Base-by-base conservation (phyloP, 768 basidiomycete genomes). In the Kwoniella botswanensis region DNA sequence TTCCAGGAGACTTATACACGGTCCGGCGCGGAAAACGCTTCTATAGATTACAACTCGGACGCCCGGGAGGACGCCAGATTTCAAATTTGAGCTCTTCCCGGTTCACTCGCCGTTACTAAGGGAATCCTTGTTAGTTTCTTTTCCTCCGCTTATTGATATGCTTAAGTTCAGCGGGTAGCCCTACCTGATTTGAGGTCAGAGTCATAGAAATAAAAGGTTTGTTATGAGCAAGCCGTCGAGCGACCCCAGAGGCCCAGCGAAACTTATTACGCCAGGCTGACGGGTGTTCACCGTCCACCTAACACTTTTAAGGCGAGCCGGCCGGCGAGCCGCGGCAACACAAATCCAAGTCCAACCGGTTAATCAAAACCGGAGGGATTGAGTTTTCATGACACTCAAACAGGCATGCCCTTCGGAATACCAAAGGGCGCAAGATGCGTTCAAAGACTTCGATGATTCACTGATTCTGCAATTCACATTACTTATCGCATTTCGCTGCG, bases 81-180 rank as follows among this genome's bases (percentile, higher is more conserved):
- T 87, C 86, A 90, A 90, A 90, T 89, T 90, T 90, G 90, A 90
- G 89, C 89, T 90, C 85, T 88, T 91, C 90, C 56, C 88, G 85
- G 88, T 91, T 90, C 90, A 89, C 90, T 90, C 88, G 89, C 90
- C 89, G 90, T 89, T 90, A 90, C 90, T 90, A 89, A 87, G 89
- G 90, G 88, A 91, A 90, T 90, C 90, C 90, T 90, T 88, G 90
- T 91, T 91, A 90, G 89, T 91, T 91, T 90, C 90, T 91, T 91
- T 90, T 90, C 90, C 90, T 90, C 89, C 88, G 88, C 90, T 91
- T 90, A 90, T 90, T 91, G 88, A 90, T 90, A 90, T 90, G 89
- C 90, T 90, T 90, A 90, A 90, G 88, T 90, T 90, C 89, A 89
- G 89, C 87, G 88, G 89, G 90, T 90, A 90, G 86, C 89, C 89